Conservation (phyloP, 495 filamentous ascomycete genomes). For the Hypoxylon rickii region DNA sequence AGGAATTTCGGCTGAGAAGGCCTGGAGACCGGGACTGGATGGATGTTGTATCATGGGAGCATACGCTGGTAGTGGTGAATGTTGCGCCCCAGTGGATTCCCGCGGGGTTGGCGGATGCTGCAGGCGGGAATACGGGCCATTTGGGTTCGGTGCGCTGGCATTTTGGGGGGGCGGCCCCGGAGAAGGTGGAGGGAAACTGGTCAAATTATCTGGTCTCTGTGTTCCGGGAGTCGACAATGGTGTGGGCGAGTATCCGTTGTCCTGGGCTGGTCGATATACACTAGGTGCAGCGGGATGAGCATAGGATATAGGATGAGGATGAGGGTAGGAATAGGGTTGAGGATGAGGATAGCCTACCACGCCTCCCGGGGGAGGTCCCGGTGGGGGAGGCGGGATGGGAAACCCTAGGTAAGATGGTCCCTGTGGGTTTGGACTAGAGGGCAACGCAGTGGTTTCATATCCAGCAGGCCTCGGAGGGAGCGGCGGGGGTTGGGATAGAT, state of each 20-base stretch:
- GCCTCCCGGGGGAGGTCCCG: conserved; percentile 4
- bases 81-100: neutral
- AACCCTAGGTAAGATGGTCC: neutral
- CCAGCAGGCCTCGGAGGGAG: conserved; percentile 28
- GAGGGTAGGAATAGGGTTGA: too few species aligned
- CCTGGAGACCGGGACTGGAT: neutral
- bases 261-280: neutral
- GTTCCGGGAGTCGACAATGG: neutral
- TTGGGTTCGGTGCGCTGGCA: neutral
- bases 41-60: neutral
- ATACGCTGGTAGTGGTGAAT: neutral
- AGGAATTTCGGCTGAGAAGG: neutral
- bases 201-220: neutral
- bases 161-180: conserved; percentile 19
- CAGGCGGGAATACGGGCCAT: neutral
- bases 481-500: conserved; percentile 14
- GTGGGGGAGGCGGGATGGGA: conserved; percentile 18
- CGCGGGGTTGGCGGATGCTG: conserved; percentile 2
- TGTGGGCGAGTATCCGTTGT: neutral
- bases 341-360: neutral
- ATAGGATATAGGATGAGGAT: neutral
- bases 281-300: too few species aligned
- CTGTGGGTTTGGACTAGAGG: conserved; percentile 3
- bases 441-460: conserved; percentile 11
- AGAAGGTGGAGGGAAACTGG: conserved; percentile 18